A percentile compares a stretch with the other conserved stretches of the same genome.
phyloP scores from a whole-genome alignment of 257 asterid species.

The Cruciata laevipes region DNA sequence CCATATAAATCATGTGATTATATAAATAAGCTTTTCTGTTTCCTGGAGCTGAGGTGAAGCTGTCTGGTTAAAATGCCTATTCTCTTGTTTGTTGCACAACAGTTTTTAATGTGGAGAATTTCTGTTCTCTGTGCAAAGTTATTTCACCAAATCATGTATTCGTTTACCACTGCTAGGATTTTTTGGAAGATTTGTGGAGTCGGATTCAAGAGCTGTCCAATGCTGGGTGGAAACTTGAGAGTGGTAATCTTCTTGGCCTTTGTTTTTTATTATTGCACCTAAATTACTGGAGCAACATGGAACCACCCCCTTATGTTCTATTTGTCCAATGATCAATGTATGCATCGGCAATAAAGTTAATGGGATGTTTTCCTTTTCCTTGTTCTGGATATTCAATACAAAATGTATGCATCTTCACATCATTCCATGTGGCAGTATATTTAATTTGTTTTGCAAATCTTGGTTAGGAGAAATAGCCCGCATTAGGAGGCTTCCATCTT shows the following conservation, averaged over 20 bases:
- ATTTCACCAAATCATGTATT: slow-evolving; percentile 5
- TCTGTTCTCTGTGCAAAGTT: not conserved
- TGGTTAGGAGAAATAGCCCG: not conserved
- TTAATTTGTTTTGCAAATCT: not conserved
- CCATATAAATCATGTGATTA: not conserved
- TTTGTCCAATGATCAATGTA: not conserved
- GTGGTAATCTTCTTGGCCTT: slow-evolving; percentile 47
- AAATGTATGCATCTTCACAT: no score
- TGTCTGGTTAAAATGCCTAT: no score
- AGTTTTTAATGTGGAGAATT: not conserved
- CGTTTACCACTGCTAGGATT: slow-evolving; percentile 48
- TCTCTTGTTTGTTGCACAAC: not conserved
- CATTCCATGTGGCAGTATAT: not conserved
- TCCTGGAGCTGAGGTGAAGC: not conserved
- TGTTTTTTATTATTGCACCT: slow-evolving; percentile 3
- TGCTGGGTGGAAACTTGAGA: slow-evolving; percentile 94
- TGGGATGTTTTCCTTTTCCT: not conserved
- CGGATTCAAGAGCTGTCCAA: slow-evolving; percentile 79
- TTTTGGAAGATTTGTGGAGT: slow-evolving; percentile 89
- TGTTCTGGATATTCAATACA: not conserved
- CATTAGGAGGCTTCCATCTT: not conserved
- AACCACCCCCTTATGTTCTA: not conserved
- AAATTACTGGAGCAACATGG: not conserved
- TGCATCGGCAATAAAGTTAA: not conserved
- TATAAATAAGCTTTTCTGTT: not conserved